These are phyloP conservation scores for Cordyceps militaris DNA, from an alignment of 2,329 filamentous ascomycete genomes.

Conservation along the genomic window DNA sequence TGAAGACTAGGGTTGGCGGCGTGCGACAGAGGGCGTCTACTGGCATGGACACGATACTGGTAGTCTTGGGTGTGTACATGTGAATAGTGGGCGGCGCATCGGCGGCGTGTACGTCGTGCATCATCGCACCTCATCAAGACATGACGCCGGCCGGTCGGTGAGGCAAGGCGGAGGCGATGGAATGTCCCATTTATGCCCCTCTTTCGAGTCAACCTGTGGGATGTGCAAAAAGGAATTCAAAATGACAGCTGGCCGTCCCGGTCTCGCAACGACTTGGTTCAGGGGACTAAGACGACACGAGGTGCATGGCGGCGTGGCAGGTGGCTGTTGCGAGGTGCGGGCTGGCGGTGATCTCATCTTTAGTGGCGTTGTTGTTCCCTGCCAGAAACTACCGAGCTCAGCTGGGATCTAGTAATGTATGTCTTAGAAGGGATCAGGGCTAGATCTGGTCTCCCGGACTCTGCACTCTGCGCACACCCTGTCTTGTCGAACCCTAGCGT, in stretches of 20 bases:
- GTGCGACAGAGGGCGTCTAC: not conserved
- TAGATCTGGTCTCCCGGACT: not conserved
- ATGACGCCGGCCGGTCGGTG: not conserved
- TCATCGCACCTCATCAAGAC: not conserved
- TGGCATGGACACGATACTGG: not conserved
- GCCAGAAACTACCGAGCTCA: not conserved
- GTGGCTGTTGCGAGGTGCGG: not conserved
- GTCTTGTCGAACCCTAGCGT: too few relatives aligned
- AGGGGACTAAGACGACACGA: not conserved
- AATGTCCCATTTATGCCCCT: too few relatives aligned
- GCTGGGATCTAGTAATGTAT: not conserved
- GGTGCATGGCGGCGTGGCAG: not conserved
- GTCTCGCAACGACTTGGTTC: too few relatives aligned
- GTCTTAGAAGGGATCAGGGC: not conserved
- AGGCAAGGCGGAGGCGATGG: too few relatives aligned
- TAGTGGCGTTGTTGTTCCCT: too few relatives aligned
- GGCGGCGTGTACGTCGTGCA: not conserved
- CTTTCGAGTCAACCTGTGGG: too few relatives aligned
- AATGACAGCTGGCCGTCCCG: too few relatives aligned
- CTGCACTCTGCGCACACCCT: too few relatives aligned
- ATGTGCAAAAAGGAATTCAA: too few relatives aligned
- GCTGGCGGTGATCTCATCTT: too few relatives aligned
- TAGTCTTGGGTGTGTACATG: not conserved
- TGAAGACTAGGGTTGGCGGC: not conserved
- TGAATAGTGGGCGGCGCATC: not conserved